Conservation (phyloP, 1,284 basidiomycete genomes). For the Tilletia indica region DNA sequence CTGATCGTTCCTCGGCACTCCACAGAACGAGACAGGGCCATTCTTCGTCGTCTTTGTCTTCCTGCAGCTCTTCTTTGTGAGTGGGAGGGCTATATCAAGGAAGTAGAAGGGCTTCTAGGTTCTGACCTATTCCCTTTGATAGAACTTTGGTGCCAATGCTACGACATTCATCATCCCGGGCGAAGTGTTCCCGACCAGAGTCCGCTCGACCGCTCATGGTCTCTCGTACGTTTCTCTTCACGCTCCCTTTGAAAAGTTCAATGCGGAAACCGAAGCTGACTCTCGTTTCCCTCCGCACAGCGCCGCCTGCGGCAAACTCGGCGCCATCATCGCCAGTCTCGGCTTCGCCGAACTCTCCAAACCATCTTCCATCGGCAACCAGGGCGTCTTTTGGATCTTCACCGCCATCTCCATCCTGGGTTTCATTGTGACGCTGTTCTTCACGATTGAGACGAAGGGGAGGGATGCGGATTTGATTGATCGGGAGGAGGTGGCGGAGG, state of each 20-base stretch:
- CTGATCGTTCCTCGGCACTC: neutral
- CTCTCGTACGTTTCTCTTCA: constrained; percentile 35
- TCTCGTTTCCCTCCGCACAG: constrained; percentile 20
- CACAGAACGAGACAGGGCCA: constrained; percentile 61
- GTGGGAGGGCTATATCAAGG: neutral
- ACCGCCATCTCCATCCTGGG: constrained; percentile 44
- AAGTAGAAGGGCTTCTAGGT: too few species aligned
- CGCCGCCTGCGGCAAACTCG: constrained; percentile 58
- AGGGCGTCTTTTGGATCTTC: constrained; percentile 51
- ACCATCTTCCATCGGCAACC: constrained; percentile 25
- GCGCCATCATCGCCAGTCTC: constrained; percentile 57
- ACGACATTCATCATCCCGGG: constrained; percentile 73
- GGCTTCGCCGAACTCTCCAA: constrained; percentile 24
- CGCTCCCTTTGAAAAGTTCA: neutral
- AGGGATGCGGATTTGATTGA: constrained; percentile 49
- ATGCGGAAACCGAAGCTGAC: neutral
- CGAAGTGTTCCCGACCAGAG: constrained; percentile 74
- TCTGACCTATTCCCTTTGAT: neutral
- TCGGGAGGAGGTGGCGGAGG: constrained; percentile 31
- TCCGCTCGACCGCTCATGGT: constrained; percentile 58
- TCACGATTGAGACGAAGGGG: constrained; percentile 46
- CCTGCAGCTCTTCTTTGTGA: constrained; percentile 18
- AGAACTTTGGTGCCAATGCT: constrained; percentile 67
- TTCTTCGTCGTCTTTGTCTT: constrained; percentile 72
- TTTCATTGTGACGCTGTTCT: constrained; percentile 35